Evolutionary conservation across 345 rosid species (phyloP).

Genomic region (Eucalyptus erythrocorys): DNA sequence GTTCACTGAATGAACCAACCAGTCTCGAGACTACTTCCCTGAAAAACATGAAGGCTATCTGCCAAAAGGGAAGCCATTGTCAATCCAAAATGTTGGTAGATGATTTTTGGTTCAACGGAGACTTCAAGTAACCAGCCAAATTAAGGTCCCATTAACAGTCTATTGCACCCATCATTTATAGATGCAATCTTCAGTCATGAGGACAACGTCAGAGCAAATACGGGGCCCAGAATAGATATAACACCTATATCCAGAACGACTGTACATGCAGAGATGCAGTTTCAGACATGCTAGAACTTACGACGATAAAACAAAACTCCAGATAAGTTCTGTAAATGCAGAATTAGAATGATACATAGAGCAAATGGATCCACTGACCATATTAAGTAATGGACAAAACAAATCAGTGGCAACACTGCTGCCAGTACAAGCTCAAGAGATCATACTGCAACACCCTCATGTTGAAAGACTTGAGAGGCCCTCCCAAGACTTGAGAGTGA

Average conservation of each 20-base stretch:
- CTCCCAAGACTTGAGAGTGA: not conserved
- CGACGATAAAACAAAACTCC: not conserved
- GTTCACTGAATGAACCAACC: conserved; percentile 71
- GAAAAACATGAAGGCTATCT: conserved; percentile 84
- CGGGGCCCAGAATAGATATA: not conserved
- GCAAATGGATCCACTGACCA: not conserved
- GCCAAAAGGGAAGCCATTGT: not conserved
- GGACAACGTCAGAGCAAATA: not conserved
- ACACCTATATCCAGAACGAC: too few relatives aligned
- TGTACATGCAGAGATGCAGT: not conserved
- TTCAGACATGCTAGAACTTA: not conserved
- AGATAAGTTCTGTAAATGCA: not conserved
- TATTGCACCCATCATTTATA: not conserved
- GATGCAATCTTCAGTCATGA: not conserved
- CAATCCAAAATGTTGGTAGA: not conserved
- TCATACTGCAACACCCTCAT: not conserved
- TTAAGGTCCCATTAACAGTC: not conserved
- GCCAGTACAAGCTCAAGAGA: not conserved
- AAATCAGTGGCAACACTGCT: not conserved
- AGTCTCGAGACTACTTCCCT: conserved; percentile 76
- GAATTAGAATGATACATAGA: not conserved
- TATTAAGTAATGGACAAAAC: not conserved
- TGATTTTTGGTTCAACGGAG: not conserved
- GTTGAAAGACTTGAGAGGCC: not conserved
- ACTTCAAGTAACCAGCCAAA: not conserved